Percentiles rank a stretch among this genome's conserved stretches.
phyloP scores from a whole-genome alignment of 108 stramenopile genomes.

The Aureococcus anophagefferens region DNA sequence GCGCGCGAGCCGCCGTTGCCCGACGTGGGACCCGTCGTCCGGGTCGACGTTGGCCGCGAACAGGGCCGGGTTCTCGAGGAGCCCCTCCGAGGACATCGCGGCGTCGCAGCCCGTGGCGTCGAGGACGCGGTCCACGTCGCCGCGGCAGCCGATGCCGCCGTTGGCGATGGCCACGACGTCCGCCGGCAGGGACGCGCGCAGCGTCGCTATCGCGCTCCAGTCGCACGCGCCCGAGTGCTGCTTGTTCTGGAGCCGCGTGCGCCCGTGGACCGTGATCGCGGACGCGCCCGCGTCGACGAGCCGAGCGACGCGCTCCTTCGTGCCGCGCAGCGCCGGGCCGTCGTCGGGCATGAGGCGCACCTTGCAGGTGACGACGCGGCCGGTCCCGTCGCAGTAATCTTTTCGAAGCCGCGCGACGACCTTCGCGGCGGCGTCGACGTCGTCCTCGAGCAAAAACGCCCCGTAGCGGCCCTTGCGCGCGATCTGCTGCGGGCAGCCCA shows the following conservation, averaged over 20 bases:
- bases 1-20: conserved; percentile 20
- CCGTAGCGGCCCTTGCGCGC: conserved; percentile 89
- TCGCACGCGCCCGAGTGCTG: conserved; percentile 47
- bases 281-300: conserved; percentile 79
- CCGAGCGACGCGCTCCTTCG: conserved; percentile 58
- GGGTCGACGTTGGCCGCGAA: conserved; percentile 21
- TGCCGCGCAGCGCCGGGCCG: conserved; percentile 48
- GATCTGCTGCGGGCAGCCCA: conserved; percentile 92
- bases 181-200: conserved; percentile 74
- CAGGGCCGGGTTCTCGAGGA: conserved; percentile 44
- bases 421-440: conserved; percentile 33
- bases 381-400: too few relatives aligned
- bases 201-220: conserved; percentile 67
- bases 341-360: conserved; percentile 63
- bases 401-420: conserved; percentile 32
- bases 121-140: conserved; percentile 28
- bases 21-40: conserved; percentile 19
- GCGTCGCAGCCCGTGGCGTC: conserved; percentile 32
- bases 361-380: conserved; percentile 42
- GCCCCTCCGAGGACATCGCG: conserved; percentile 43
- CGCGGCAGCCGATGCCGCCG: conserved; percentile 35
- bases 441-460: conserved; percentile 83
- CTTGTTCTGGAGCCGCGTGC: conserved; percentile 76
- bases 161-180: conserved; percentile 34
- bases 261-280: conserved; percentile 90